A percentile compares a stretch with the other conserved stretches of the same genome.
These are phyloP conservation scores for Colletotrichum echinochloae DNA, from an alignment of 2,329 filamentous ascomycete genomes.

Conservation along the genomic window DNA sequence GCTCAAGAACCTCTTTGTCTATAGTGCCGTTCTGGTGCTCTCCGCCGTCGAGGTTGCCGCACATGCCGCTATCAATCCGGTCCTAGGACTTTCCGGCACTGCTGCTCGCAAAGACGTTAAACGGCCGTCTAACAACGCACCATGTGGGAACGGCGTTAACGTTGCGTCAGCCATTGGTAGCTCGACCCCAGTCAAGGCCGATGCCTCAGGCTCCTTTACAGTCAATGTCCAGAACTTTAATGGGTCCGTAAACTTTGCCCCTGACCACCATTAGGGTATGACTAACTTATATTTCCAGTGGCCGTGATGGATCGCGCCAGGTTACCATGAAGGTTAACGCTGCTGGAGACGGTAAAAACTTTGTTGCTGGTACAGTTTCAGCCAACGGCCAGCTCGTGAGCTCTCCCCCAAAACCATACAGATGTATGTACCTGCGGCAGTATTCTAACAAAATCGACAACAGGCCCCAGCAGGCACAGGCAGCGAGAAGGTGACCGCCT, in stretches of 20 bases:
- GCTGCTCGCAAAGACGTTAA: slow-evolving; percentile 35
- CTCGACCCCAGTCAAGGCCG: slow-evolving; percentile 33
- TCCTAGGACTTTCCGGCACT: slow-evolving; percentile 31
- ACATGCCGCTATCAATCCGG: slow-evolving; percentile 39
- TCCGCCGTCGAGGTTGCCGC: slow-evolving; percentile 32
- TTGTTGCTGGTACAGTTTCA: slow-evolving; percentile 30
- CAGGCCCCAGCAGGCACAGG: not conserved
- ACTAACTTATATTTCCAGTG: slow-evolving; percentile 15
- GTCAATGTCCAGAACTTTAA: slow-evolving; percentile 39
- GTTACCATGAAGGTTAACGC: slow-evolving; percentile 36
- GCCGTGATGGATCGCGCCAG: slow-evolving; percentile 38
- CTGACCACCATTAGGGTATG: not conserved
- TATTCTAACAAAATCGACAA: not conserved
- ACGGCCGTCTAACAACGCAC: slow-evolving; percentile 33
- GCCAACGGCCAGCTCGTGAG: not conserved
- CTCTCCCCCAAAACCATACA: not conserved
- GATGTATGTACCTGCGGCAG: not conserved
- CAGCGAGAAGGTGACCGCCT: not conserved
- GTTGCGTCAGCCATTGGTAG: slow-evolving; percentile 26
- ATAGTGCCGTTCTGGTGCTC: slow-evolving; percentile 30
- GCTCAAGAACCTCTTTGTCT: slow-evolving; percentile 3
- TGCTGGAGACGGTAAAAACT: slow-evolving; percentile 32
- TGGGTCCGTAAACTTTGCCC: slow-evolving; percentile 21
- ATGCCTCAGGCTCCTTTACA: slow-evolving; percentile 38
- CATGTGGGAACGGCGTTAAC: slow-evolving; percentile 31